phyloP scores from a whole-genome alignment of 2,329 filamentous ascomycete species.

The Lachnellula willkommii region DNA sequence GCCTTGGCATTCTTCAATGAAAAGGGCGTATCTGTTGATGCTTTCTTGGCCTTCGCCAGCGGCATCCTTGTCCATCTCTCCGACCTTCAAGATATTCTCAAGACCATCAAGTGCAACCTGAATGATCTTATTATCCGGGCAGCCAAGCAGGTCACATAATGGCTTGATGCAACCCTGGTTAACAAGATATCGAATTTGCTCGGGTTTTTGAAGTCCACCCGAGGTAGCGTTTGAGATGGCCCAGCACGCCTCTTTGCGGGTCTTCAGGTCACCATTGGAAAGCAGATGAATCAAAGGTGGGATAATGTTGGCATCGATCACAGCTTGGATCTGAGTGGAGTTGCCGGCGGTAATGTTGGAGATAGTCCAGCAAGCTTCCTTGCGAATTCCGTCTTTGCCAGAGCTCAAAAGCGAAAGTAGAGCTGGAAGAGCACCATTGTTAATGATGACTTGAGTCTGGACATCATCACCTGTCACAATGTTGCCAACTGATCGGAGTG shows the following conservation, averaged over 20 bases:
- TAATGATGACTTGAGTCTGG: conserved; percentile 98
- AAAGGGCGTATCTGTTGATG: conserved; percentile 95
- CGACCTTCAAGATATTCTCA: conserved; percentile 99
- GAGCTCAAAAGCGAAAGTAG: conserved; percentile 92
- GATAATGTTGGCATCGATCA: conserved; percentile 95
- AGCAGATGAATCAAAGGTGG: conserved; percentile 93
- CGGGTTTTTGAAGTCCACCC: conserved; percentile 95
- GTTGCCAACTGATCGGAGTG: conserved; percentile 94
- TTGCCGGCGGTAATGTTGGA: conserved; percentile 98
- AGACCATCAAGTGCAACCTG: conserved; percentile 95
- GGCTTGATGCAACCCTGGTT: conserved; percentile 94
- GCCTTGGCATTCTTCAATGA: conserved; percentile 96
- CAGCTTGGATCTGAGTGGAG: conserved; percentile 93
- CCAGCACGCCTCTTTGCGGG: conserved; percentile 98
- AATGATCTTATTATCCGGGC: conserved; percentile 99
- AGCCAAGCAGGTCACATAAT: conserved; percentile 87
- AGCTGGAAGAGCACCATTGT: conserved; percentile 88
- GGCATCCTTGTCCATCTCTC: conserved; percentile 95
- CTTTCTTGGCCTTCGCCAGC: conserved; percentile 66
- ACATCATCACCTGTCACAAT: conserved; percentile 98
- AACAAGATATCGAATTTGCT: conserved; percentile 95
- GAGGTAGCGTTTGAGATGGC: conserved; percentile 98
- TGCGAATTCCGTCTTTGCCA: conserved; percentile 96
- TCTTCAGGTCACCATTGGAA: conserved; percentile 97
- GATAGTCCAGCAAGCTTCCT: conserved; percentile 99